Evolutionary conservation across 1,139 yeast genomes (phyloP).

Genomic region (Geotrichum reessii): DNA sequence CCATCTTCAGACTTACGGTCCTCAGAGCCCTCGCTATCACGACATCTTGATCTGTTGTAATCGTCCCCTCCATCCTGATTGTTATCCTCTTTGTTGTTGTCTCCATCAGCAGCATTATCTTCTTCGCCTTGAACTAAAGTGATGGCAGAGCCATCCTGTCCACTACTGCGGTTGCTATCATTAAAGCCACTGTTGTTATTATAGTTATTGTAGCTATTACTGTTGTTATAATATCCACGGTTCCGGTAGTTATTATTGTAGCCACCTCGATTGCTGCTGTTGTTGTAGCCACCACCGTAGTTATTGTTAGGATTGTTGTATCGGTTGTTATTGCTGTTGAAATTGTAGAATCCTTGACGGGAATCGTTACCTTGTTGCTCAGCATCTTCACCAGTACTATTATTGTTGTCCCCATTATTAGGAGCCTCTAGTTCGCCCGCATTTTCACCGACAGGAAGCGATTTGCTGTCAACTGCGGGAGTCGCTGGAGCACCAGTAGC

Average conservation of each 20-base stretch:
- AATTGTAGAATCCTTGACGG: slow-evolving; percentile 16
- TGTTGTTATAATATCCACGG: slow-evolving; percentile 10
- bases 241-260: slow-evolving; percentile 19
- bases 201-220: slow-evolving; percentile 12
- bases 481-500: slow-evolving; percentile 1
- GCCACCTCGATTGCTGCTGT: slow-evolving; percentile 16
- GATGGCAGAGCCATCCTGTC: slow-evolving; percentile 19
- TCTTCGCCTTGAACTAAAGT: slow-evolving; percentile 18
- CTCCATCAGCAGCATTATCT: slow-evolving; percentile 16
- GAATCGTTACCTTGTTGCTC: slow-evolving; percentile 14
- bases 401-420: slow-evolving; percentile 15
- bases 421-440: slow-evolving; percentile 18
- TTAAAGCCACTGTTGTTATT: slow-evolving; percentile 1
- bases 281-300: slow-evolving; percentile 4
- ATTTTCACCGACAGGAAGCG: slow-evolving; percentile 3
- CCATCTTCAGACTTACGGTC: slow-evolving; percentile 19
- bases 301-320: slow-evolving; percentile 19
- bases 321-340: slow-evolving; percentile 10
- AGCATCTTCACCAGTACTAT: slow-evolving; percentile 12
- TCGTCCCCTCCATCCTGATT: background rate
- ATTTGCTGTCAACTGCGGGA: slow-evolving; percentile 1
- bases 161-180: background rate
- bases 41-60: slow-evolving; percentile 6
- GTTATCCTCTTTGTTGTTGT: slow-evolving; percentile 16
- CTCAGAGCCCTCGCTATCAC: slow-evolving; percentile 22